A percentile compares a stretch with the other conserved stretches of the same genome.
Conservation (phyloP, 2,329 filamentous ascomycete genomes). For the Rhynchosporium secalis region DNA sequence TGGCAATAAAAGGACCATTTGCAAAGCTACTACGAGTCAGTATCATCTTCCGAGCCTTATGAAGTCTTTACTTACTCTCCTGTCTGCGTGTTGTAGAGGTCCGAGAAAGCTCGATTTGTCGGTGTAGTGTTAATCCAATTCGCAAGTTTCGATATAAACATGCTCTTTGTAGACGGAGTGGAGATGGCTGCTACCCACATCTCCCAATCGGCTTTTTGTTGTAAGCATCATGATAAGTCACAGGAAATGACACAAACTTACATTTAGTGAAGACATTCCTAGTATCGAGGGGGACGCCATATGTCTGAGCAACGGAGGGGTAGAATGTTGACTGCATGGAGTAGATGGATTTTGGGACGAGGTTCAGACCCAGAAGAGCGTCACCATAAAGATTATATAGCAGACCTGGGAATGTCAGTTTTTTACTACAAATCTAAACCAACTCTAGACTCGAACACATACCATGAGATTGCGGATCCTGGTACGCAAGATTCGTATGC, state of each 20-base stretch:
- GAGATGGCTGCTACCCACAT: slow-evolving; percentile 80
- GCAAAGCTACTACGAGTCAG: slow-evolving; percentile 20
- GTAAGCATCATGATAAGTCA: slow-evolving; percentile 1
- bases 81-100: slow-evolving; percentile 72
- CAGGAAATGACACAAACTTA: slow-evolving; percentile 8
- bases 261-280: slow-evolving; percentile 80
- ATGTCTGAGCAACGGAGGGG: slow-evolving; percentile 66
- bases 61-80: slow-evolving; percentile 57
- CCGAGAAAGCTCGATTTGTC: slow-evolving; percentile 71
- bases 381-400: slow-evolving; percentile 87
- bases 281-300: slow-evolving; percentile 79
- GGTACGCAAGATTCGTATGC: slow-evolving; percentile 79
- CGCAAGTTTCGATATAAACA: slow-evolving; percentile 70
- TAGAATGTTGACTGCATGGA: slow-evolving; percentile 78
- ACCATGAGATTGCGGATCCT: slow-evolving; percentile 53
- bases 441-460: neutral
- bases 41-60: slow-evolving; percentile 2
- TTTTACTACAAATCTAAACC: neutral
- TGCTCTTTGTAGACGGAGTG: slow-evolving; percentile 56
- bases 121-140: slow-evolving; percentile 73
- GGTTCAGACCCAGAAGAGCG: slow-evolving; percentile 71
- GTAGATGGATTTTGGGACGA: slow-evolving; percentile 76
- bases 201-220: slow-evolving; percentile 65
- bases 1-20: slow-evolving; percentile 60
- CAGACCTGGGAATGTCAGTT: slow-evolving; percentile 32